Evolutionary conservation across 768 basidiomycete species (phyloP), one percentile per base, ranked within the genome.

Genomic region (Gelatoporia subvermispora): DNA sequence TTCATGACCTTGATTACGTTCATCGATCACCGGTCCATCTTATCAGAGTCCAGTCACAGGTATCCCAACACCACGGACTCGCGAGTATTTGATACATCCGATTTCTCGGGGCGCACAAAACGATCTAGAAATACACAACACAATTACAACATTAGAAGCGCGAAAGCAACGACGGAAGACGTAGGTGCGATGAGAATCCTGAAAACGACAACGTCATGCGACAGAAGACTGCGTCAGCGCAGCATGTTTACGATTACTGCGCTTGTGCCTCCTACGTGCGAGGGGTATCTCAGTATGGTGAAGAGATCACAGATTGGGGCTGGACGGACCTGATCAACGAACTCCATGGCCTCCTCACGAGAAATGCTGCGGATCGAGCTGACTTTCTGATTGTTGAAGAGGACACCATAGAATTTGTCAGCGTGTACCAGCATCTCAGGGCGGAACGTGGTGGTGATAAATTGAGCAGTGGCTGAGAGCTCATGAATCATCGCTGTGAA

Each of bases 401-500:
- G 69, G 9, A 98, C 96, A 13, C 96, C 96, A 53, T 97, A 97
- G 65, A 95, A 97, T 62, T 95, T 93, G 66, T 97, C 94, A 0
- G 94, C 93, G 0, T 88, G 87, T 2, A 90, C 88, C 49, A 98
- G 74, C 88, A 99, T 93, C 70, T 99, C 96, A 0, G 94, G 89
- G 49, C 94, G 79, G 80, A 99, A 99, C 2, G 96, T 99, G 2
- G 96, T 99, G 25, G 92, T 95, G 63, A 99, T 94, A 69, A 97
- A 98, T 65, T 99, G 96, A 0, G 88, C 95, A 0, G 83, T 85
- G 5, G 80, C 74, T 0, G 94, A 77, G 16, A 98, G 77, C 11
- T 88, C 88, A 64, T 93, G 84, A 55, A 99, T 98, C 95, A 98
- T 98, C 3, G 83, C 85, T 89, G 53, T 0, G 31, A 13, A 13